These are phyloP conservation scores for Cryptosporidium sp. DNA, from an alignment of 169 alveolate genomes.

Conservation along the genomic window DNA sequence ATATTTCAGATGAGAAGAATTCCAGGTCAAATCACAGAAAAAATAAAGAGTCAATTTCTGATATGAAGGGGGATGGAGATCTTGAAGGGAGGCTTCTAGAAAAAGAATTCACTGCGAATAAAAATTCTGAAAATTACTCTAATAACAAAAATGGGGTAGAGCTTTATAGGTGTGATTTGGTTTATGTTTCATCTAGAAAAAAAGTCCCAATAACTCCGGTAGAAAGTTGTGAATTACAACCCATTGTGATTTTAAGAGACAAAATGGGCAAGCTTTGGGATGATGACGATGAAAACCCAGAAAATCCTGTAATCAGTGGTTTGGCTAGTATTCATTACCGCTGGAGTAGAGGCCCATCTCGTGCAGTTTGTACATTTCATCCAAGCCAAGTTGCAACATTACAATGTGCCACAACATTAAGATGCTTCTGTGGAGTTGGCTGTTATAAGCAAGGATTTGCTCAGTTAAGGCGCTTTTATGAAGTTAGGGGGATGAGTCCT, in stretches of 20 bases:
- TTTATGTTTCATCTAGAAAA: conserved; percentile 79
- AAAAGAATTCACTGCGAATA: background rate
- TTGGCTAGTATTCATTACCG: conserved; percentile 80
- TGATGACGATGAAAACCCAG: conserved; percentile 76
- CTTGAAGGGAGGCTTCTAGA: conserved; percentile 15
- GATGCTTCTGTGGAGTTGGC: conserved; percentile 83
- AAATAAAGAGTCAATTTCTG: conserved; percentile 6
- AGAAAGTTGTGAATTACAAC: conserved; percentile 84
- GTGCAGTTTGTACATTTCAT: conserved; percentile 85
- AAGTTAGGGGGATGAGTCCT: conserved; percentile 79
- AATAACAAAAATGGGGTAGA: conserved; percentile 37
- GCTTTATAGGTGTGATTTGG: conserved; percentile 79
- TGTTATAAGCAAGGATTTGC: conserved; percentile 82
- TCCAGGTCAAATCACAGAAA: background rate
- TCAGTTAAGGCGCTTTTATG: conserved; percentile 82
- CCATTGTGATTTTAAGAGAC: conserved; percentile 82
- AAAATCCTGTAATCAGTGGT: conserved; percentile 77
- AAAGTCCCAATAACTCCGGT: conserved; percentile 83
- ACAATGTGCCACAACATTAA: conserved; percentile 83
- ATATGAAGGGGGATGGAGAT: conserved; percentile 6
- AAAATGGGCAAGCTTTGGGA: conserved; percentile 80
- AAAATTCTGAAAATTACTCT: background rate
- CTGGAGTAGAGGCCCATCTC: conserved; percentile 85
- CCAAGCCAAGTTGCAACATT: conserved; percentile 82
- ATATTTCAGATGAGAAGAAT: conserved; percentile 11